Conservation (phyloP, 345 rosid species). For the Gynandropsis gynandra region DNA sequence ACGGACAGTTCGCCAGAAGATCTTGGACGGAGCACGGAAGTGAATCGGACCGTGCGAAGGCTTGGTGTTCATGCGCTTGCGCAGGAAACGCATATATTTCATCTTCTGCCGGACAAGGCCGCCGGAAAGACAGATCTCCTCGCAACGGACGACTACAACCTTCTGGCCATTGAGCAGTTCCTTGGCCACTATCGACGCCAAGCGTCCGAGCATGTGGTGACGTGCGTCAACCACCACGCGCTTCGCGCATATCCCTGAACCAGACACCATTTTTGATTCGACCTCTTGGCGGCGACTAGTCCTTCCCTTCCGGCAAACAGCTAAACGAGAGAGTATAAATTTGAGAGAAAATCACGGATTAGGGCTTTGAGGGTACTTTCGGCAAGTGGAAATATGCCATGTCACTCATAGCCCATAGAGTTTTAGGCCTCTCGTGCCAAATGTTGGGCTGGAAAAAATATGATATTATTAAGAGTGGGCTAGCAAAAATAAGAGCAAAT, state of each 20-base stretch:
- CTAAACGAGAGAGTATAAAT: background rate
- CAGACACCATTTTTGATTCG: constrained; percentile 58
- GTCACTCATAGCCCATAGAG: constrained; percentile 7
- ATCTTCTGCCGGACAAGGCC: constrained; percentile 84
- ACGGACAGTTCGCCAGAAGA: constrained; percentile 84
- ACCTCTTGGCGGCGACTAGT: constrained; percentile 14
- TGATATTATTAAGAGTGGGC: no score
- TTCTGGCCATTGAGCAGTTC: constrained; percentile 81
- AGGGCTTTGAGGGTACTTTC: constrained; percentile 13
- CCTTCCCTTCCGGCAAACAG: constrained; percentile 4
- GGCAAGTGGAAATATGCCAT: background rate
- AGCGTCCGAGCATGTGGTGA: constrained; percentile 78
- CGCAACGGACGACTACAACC: constrained; percentile 75
- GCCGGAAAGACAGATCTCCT: constrained; percentile 78
- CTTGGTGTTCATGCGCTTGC: constrained; percentile 93
- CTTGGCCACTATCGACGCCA: constrained; percentile 65
- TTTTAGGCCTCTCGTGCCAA: background rate
- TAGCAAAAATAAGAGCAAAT: no score
- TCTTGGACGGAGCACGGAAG: constrained; percentile 87
- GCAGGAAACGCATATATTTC: constrained; percentile 82
- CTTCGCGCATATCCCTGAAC: constrained; percentile 72
- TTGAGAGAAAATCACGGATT: background rate
- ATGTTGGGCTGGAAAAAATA: no score
- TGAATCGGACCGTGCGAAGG: constrained; percentile 94
- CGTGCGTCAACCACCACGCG: constrained; percentile 75